Base-by-base conservation (phyloP, 2,329 filamentous ascomycete genomes). In the Malbranchea cinnamomea region DNA sequence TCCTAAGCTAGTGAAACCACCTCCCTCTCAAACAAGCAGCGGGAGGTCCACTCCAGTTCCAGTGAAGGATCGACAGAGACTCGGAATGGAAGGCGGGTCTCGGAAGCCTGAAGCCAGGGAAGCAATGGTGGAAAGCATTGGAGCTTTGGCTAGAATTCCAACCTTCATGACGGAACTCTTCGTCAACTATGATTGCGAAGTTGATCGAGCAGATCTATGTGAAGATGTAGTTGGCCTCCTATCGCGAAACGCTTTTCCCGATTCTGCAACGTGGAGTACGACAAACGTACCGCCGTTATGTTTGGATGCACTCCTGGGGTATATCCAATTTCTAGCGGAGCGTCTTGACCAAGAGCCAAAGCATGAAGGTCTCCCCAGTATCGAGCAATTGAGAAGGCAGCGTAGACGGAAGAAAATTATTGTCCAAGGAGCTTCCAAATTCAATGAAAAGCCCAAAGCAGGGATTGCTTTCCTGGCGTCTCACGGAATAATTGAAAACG, bases 251-350 rank as follows among this genome's bases (percentile, higher is more conserved):
- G 89, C 89, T 2, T 79, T 98, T 40, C 91, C 89, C 1, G 89
- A 98, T 52, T 93, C 89, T 6, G 89, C 87, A 4, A 94, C 85
- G 4, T 98, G 89, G 89, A 98, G 91, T 52, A 98, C 89, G 7
- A 94, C 87, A 4, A 98, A 92, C 49, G 91, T 98, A 1, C 89
- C 89, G 10, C 89, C 89, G 1, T 62, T 98, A 2, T 98, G 89
- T 46, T 64, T 98, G 13, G 89, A 98, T 56, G 84, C 89, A 6
- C 63, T 98, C 7, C 64, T 98, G 14, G 77, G 83, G 10, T 95
- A 85, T 45, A 72, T 98, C 19, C 85, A 94, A 47, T 93, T 83
- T 41, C 78, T 98, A 40, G 79, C 83, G 1, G 84, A 93, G 49
- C 71, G 89, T 32, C 59, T 95, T 11, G 71, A 91, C 29, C 71